These are phyloP conservation scores for Penicillium italicum DNA, from an alignment of 2,329 filamentous ascomycete genomes.

Conservation along the genomic window DNA sequence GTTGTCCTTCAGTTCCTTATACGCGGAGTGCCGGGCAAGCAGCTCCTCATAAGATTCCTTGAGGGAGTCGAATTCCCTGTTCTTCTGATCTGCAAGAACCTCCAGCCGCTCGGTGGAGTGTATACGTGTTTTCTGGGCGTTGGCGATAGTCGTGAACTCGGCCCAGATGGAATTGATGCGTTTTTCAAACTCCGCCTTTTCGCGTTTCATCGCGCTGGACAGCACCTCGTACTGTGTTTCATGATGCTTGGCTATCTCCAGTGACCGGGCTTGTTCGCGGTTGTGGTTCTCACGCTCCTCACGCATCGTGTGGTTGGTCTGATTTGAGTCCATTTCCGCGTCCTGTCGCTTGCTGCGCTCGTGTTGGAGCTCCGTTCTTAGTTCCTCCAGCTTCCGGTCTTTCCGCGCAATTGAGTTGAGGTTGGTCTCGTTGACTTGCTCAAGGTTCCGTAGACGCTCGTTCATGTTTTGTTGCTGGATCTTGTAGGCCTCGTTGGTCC, in stretches of 20 bases:
- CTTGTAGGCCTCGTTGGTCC: constrained; percentile 45
- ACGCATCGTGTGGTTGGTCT: constrained; percentile 38
- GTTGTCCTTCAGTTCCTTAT: constrained; percentile 42
- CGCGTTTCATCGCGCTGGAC: constrained; percentile 39
- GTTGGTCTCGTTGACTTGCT: constrained; percentile 48
- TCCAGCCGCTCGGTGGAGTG: constrained; percentile 41
- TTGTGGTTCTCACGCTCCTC: constrained; percentile 41
- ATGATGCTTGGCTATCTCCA: constrained; percentile 39
- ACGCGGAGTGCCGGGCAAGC: constrained; percentile 39
- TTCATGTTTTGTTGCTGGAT: constrained; percentile 45
- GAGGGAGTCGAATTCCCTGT: constrained; percentile 41
- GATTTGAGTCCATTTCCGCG: constrained; percentile 41
- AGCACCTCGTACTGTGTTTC: constrained; percentile 45
- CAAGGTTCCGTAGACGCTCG: constrained; percentile 45
- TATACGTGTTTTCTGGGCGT: constrained; percentile 37
- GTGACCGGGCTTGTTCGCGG: constrained; percentile 37
- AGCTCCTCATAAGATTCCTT: constrained; percentile 42
- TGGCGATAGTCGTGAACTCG: constrained; percentile 33
- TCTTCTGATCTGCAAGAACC: constrained; percentile 46
- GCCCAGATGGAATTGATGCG: constrained; percentile 38
- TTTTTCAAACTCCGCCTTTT: constrained; percentile 40
- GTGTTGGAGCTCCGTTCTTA: constrained; percentile 40
- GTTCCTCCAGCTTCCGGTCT: constrained; percentile 48
- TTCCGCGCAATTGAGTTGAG: constrained; percentile 46
- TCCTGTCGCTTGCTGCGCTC: constrained; percentile 42